These are phyloP conservation scores for Sarocladiaceae sp. DNA, from an alignment of 2,329 filamentous ascomycete species.

Conservation along the genomic window DNA sequence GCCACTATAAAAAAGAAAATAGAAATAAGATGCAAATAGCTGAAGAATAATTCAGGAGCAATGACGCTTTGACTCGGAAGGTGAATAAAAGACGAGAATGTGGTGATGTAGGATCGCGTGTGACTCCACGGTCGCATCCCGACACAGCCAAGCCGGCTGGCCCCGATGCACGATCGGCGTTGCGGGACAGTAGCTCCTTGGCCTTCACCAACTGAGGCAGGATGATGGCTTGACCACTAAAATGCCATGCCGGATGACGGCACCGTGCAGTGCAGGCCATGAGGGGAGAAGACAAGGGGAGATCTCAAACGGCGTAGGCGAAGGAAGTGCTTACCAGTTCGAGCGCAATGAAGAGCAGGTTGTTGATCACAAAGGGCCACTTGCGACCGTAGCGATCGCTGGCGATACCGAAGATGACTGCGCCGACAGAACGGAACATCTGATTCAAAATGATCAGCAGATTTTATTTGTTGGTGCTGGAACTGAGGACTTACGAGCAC, in stretches of 20 bases:
- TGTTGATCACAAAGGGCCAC: conserved; percentile 73
- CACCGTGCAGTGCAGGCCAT: background rate
- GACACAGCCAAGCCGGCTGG: conserved; percentile 14
- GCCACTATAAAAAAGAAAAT: too few relatives aligned
- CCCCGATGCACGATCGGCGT: conserved; percentile 7
- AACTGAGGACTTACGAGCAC: conserved; percentile 31
- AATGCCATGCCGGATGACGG: conserved; percentile 1
- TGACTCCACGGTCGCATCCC: too few relatives aligned
- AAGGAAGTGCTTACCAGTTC: conserved; percentile 59
- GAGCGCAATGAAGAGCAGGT: conserved; percentile 63
- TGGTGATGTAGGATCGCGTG: too few relatives aligned
- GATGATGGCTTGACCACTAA: background rate
- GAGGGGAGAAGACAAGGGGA: background rate
- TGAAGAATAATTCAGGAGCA: too few relatives aligned
- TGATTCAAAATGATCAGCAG: background rate
- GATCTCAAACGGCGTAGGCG: too few relatives aligned
- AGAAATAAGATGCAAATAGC: too few relatives aligned
- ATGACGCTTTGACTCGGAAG: too few relatives aligned
- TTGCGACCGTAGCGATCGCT: conserved; percentile 52
- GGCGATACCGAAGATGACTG: conserved; percentile 47
- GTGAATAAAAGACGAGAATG: too few relatives aligned
- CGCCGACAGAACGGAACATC: conserved; percentile 53
- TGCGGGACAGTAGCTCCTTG: background rate
- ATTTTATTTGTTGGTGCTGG: background rate
- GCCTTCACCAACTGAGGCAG: background rate